Conservation (phyloP, 345 rosid genomes). For the Microthlaspi erraticum region DNA sequence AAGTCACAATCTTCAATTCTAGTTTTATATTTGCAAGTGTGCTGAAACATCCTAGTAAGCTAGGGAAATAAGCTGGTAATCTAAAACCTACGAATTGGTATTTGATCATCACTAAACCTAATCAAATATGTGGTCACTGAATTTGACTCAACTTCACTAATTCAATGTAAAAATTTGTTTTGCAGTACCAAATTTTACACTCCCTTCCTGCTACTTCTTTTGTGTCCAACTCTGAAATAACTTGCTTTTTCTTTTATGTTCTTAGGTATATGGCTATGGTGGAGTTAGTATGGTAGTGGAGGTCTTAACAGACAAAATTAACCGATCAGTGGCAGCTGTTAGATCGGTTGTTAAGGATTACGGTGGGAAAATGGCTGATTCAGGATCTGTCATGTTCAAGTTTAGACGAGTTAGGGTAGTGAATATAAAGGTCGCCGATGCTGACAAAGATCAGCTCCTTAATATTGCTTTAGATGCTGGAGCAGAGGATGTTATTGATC, state of each 20-base stretch:
- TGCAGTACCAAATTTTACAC: background rate
- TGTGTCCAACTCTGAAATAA: conserved; percentile 8
- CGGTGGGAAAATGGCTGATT: conserved; percentile 96
- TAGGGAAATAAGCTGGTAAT: background rate
- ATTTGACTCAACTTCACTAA: background rate
- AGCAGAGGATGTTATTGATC: conserved; percentile 96
- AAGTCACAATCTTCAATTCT: conserved; percentile 21
- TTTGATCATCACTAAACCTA: conserved; percentile 8
- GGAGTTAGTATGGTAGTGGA: conserved; percentile 93
- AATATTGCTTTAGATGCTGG: conserved; percentile 83
- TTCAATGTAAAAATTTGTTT: background rate
- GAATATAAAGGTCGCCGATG: conserved; percentile 72
- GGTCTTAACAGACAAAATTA: conserved; percentile 88
- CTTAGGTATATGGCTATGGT: conserved; percentile 91
- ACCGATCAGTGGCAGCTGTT: conserved; percentile 80
- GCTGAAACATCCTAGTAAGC: conserved; percentile 12
- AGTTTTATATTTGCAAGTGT: conserved; percentile 19
- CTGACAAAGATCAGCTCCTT: conserved; percentile 84
- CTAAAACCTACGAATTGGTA: background rate
- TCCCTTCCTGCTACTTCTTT: background rate
- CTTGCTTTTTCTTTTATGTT: conserved; percentile 16
- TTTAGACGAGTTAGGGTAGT: conserved; percentile 79
- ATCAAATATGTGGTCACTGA: background rate
- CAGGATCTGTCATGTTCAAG: conserved; percentile 93
- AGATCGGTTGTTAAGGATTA: conserved; percentile 82